phyloP scores from a whole-genome alignment of 2,329 filamentous ascomycete genomes.

The Stachybotrys echinatus region DNA sequence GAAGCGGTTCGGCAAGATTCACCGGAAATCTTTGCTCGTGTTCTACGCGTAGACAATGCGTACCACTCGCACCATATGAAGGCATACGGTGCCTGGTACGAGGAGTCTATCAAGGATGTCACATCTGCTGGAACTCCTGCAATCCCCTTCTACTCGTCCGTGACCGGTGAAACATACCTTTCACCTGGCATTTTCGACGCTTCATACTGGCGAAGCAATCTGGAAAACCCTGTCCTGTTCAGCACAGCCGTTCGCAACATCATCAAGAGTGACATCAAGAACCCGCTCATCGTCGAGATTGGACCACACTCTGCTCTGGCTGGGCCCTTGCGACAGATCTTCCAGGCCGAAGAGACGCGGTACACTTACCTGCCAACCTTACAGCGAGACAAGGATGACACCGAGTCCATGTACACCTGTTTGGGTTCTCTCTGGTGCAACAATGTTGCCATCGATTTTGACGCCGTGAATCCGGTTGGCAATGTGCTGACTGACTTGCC shows the following conservation, averaged over 20 bases:
- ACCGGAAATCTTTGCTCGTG: constrained; percentile 9
- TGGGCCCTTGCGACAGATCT: constrained; percentile 8
- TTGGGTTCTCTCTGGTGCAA: background rate
- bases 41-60: constrained; percentile 9
- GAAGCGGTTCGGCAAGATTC: background rate
- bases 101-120: background rate
- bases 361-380: background rate
- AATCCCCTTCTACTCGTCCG: constrained; percentile 4
- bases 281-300: constrained; percentile 9
- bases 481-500: background rate
- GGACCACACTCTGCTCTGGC: constrained; percentile 9
- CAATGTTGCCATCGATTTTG: constrained; percentile 7
- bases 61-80: constrained; percentile 26
- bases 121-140: background rate
- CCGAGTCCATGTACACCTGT: background rate
- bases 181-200: background rate
- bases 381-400: background rate
- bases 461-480: background rate
- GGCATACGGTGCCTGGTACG: constrained; percentile 8
- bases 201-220: constrained; percentile 18
- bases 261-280: background rate
- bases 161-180: background rate
- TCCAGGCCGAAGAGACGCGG: background rate
- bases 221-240: constrained; percentile 17
- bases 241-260: constrained; percentile 4